These are phyloP conservation scores for Wickerhamomyces xylosicus DNA, from an alignment of 805 yeast species.

Conservation along the genomic window DNA sequence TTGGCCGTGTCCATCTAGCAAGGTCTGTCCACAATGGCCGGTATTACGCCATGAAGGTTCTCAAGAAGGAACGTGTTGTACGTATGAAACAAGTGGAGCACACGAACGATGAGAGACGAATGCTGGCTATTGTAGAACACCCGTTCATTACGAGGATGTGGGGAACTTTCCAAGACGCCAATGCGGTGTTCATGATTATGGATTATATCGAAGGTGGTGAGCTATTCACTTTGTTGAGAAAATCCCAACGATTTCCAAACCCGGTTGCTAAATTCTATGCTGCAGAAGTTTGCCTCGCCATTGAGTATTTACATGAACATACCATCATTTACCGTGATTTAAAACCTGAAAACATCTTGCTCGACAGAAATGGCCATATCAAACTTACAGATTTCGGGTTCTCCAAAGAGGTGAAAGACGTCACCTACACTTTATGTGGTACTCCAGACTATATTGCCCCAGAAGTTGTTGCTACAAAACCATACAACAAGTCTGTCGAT, in stretches of 20 bases:
- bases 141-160: conserved; percentile 90
- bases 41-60: conserved; percentile 86
- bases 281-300: conserved; percentile 77
- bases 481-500: conserved; percentile 90
- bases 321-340: conserved; percentile 86
- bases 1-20: conserved; percentile 88
- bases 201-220: conserved; percentile 97
- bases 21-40: conserved; percentile 84
- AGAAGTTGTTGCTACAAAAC: conserved; percentile 87
- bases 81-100: conserved; percentile 93
- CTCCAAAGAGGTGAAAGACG: conserved; percentile 86
- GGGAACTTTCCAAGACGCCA: conserved; percentile 92
- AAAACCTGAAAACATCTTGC: conserved; percentile 84
- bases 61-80: conserved; percentile 79
- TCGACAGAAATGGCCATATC: conserved; percentile 85
- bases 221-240: conserved; percentile 72
- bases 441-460: conserved; percentile 97
- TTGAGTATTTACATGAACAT: conserved; percentile 79
- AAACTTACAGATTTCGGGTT: conserved; percentile 92
- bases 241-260: conserved; percentile 85
- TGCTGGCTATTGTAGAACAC: conserved; percentile 78
- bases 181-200: conserved; percentile 87
- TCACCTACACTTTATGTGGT: conserved; percentile 89
- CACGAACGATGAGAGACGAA: conserved; percentile 88
- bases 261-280: conserved; percentile 96